Conservation (phyloP, 2,329 filamentous ascomycete species). For the Orbilia blumenaviensis region DNA sequence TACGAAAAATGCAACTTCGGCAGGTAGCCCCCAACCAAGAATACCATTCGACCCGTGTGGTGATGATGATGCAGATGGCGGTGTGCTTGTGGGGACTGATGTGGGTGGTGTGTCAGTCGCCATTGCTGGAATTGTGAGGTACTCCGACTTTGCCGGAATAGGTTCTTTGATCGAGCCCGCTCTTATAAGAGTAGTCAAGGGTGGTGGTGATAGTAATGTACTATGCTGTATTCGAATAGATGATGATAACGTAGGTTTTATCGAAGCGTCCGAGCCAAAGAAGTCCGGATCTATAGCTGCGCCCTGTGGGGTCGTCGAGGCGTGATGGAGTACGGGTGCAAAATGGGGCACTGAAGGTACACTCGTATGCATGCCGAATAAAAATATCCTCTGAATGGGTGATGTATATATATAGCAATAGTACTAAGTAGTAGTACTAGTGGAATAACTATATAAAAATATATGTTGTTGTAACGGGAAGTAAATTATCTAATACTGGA, state of each 20-base stretch:
- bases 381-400: no score
- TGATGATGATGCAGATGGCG: no score
- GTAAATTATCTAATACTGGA: constrained; percentile 17
- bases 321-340: constrained; percentile 7
- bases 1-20: constrained; percentile 38
- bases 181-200: background rate
- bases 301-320: constrained; percentile 5
- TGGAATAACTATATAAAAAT: constrained; percentile 10
- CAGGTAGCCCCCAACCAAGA: constrained; percentile 39
- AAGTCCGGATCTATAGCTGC: constrained; percentile 35
- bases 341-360: constrained; percentile 40
- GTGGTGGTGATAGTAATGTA: background rate
- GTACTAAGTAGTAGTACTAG: no score
- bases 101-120: constrained; percentile 8
- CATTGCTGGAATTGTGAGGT: constrained; percentile 31
- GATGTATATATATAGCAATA: no score
- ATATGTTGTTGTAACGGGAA: background rate
- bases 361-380: constrained; percentile 3
- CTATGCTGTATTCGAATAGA: background rate
- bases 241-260: constrained; percentile 20
- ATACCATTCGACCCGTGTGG: constrained; percentile 14
- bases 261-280: constrained; percentile 26
- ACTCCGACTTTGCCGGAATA: constrained; percentile 35
- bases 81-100: background rate
- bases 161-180: constrained; percentile 21